phyloP scores from a whole-genome alignment of 2,329 filamentous ascomycete genomes.

The Hypocrella siamensis region DNA sequence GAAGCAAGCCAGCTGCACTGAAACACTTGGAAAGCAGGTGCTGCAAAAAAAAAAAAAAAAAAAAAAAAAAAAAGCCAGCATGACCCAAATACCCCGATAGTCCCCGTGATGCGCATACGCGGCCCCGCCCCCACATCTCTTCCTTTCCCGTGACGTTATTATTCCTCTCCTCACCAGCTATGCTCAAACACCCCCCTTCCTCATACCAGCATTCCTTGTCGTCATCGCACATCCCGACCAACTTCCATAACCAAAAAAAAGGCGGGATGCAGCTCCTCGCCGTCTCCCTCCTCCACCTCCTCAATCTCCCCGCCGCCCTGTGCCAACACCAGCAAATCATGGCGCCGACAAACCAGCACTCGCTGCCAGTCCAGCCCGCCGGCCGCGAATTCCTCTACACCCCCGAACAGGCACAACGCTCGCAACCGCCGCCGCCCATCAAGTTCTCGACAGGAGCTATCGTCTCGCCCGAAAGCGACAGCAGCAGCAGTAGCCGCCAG shows the following conservation, averaged over 20 bases:
- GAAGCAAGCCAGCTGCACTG: too few species aligned
- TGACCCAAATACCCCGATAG: too few species aligned
- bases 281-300: background rate
- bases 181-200: too few species aligned
- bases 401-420: background rate
- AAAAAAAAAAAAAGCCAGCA: too few species aligned
- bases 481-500: slow-evolving; percentile 4
- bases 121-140: too few species aligned
- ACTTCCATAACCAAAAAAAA: background rate
- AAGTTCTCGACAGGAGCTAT: slow-evolving; percentile 2
- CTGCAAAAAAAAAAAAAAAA: too few species aligned
- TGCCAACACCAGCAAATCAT: background rate
- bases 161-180: too few species aligned
- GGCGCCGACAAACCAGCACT: background rate
- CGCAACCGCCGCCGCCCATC: slow-evolving; percentile 1
- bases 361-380: slow-evolving; percentile 1
- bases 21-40: too few species aligned
- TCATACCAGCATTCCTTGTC: too few species aligned
- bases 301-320: background rate
- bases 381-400: background rate
- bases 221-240: background rate
- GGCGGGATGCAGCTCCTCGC: background rate
- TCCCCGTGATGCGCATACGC: too few species aligned
- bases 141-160: too few species aligned
- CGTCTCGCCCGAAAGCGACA: slow-evolving; percentile 1